Evolutionary conservation across 192 early-diverging fungal species (phyloP).

Genomic region (Rhizophlyctis rosea): DNA sequence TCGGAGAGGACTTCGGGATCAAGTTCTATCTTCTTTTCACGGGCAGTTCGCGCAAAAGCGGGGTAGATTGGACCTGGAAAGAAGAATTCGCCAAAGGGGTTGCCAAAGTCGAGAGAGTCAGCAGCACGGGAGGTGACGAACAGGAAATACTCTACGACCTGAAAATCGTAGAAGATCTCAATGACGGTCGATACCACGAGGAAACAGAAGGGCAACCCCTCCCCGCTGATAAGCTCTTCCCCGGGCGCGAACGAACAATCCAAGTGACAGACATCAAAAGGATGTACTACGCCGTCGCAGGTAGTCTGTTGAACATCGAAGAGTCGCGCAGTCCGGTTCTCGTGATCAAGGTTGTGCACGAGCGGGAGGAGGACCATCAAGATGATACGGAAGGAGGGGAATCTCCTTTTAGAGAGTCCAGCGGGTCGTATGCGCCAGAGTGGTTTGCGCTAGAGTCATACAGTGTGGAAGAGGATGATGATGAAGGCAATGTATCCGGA

Average conservation of each 20-base stretch:
- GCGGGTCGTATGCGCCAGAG: no score
- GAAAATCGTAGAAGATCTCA: conserved; percentile 58
- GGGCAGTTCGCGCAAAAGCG: no score
- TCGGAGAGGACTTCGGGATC: no score
- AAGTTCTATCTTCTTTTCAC: no score
- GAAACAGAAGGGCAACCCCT: conserved; percentile 33
- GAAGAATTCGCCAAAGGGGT: conserved; percentile 64
- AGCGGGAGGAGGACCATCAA: no score
- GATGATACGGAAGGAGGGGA: no score
- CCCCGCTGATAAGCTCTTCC: conserved; percentile 28
- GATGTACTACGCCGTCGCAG: conserved; percentile 72
- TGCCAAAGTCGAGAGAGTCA: conserved; percentile 22
- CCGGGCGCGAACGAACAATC: conserved; percentile 39
- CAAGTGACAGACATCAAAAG: conserved; percentile 44
- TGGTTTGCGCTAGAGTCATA: no score
- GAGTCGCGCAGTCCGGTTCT: conserved; percentile 65
- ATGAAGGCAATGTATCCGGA: conserved; percentile 2
- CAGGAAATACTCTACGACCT: conserved; percentile 45
- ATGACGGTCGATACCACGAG: conserved; percentile 78
- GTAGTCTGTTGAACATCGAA: conserved; percentile 72
- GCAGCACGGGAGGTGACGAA: not conserved
- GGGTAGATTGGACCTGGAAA: conserved; percentile 74
- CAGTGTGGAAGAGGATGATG: conserved; percentile 3
- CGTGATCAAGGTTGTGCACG: conserved; percentile 60
- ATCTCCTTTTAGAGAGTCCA: no score